Base-by-base conservation (phyloP, 495 filamentous ascomycete species). In the Xylaria nigripes region DNA sequence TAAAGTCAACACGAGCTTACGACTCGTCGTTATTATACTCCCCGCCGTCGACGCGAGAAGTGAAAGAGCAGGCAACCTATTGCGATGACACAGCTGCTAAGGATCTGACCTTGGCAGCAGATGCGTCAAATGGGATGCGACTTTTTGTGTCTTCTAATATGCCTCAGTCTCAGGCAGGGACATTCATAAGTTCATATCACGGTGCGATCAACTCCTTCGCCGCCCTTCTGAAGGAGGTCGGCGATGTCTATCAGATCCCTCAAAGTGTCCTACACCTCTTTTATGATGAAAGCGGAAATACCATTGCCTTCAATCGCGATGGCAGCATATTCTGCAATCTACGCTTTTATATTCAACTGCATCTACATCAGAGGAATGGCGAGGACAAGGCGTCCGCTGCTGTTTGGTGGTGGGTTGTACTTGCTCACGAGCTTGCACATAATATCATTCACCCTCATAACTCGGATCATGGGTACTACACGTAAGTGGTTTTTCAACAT, bases 311-410 rank as follows among this genome's bases (percentile, higher is more conserved):
- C 78, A 99, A 97, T 64, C 75, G 75, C 21, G 77, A 78, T 38
- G 90, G 91, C 44, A 86, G 83, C 59, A 80, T 97, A 29, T 97
- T 97, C 74, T 96, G 90, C 76, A 99, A 97, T 62, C 80, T 90
- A 57, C 76, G 87, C 30, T 96, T 88, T 71, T 97, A 90, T 60
- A 76, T 84, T 47, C 81, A 90, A 59, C 68, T 95, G 25, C 93
- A 98, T 67, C 70, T 78, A 48, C 65, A 67, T 24, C 63, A 73
- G 38, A 46, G 61, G 21, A 58, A 62, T 8, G 58, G 34, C 21
- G 65, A 74, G 42, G 77, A 72, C 43, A 78, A 66, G 64, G 76
- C 75, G 5, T 82, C 90, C 36, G 89, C 90, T 1, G 65, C 84
- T 32, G 78, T 86, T 7, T 95, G 91, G 72, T 98, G 93, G 93